Base-by-base conservation (phyloP, 805 yeast genomes). In the Phaffomyces antillensis region DNA sequence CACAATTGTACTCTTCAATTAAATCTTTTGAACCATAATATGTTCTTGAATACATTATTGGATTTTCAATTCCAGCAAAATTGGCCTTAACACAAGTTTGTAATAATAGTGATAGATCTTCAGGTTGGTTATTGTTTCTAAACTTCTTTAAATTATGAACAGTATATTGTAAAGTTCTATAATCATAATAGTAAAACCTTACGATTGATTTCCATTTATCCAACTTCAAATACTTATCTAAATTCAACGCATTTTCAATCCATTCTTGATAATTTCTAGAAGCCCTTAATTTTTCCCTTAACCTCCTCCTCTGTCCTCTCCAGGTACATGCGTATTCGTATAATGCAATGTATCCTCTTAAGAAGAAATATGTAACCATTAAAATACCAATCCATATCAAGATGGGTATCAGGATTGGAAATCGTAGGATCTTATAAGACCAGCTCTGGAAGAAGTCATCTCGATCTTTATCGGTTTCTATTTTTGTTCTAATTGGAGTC, bases 31-130 rank as follows among this genome's bases (percentile, higher is more conserved):
- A 83, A 11, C 93, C 93, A 55, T 77, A 83, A 59, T 84, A 82
- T 39, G 86, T 68, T 61, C 84, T 89, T 5, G 87, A 79, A 55
- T 84, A 86, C 24, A 85, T 66, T 45, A 75, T 71, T 31, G 86
- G 75, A 55, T 83, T 83, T 58, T 84, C 91, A 4, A 79, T 79
- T 2, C 93, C 93, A 4, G 88, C 89, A 65, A 84, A 86, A 56
- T 86, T 85, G 42, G 77, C 71, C 56, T 81, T 82, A 24, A 85
- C 61, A 53, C 90, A 83, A 4, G 79, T 79, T 51, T 81, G 87
- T 31, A 86, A 62, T 8, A 80, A 63, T 12, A 75, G 60, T 65
- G 77, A 67, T 30, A 83, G 58, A 40, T 77, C 80, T 17, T 73
- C 74, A 28, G 61, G 66, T 53, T 18, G 51, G 6, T 39, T 24